Conservation (phyloP, 1,284 basidiomycete genomes). For the Sporisorium scitamineum region DNA sequence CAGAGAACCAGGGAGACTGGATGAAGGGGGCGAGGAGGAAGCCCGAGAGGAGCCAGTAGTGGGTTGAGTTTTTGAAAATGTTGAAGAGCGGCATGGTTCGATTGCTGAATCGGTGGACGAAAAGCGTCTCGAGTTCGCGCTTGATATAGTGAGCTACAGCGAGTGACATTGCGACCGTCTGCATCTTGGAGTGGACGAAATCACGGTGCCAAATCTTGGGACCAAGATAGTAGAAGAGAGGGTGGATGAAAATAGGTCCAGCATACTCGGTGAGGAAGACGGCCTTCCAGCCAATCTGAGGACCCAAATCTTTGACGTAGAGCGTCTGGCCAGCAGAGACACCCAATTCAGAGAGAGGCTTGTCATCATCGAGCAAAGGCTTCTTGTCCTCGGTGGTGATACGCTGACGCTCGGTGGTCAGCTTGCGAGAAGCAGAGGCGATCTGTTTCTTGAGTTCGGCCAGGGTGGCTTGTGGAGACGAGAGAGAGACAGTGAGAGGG, state of each 20-base stretch:
- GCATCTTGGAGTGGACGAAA: conserved; percentile 81
- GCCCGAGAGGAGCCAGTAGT: conserved; percentile 80
- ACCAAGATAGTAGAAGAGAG: conserved; percentile 82
- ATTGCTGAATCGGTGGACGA: conserved; percentile 86
- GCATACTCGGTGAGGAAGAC: conserved; percentile 69
- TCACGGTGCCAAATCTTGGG: conserved; percentile 75
- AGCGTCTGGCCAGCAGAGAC: conserved; percentile 48
- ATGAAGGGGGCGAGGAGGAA: conserved; percentile 42
- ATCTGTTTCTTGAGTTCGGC: conserved; percentile 59
- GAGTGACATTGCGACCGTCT: conserved; percentile 84
- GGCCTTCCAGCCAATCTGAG: conserved; percentile 67
- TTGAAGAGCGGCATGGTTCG: conserved; percentile 90
- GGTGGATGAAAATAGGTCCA: conserved; percentile 92
- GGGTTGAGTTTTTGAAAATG: conserved; percentile 81
- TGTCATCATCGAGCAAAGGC: conserved; percentile 59
- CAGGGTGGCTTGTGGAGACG: conserved; percentile 50
- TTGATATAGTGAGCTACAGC: conserved; percentile 90
- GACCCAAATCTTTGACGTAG: conserved; percentile 67
- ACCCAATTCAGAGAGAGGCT: conserved; percentile 45
- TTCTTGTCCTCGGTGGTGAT: conserved; percentile 61
- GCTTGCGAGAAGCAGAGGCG: conserved; percentile 32
- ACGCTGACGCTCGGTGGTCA: conserved; percentile 60
- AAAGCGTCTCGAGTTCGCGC: conserved; percentile 91
- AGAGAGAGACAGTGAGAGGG: conserved; percentile 46
- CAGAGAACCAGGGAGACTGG: conserved; percentile 73